phyloP scores from a whole-genome alignment of 1,284 basidiomycete species.

The Afroboletus lepidellus region DNA sequence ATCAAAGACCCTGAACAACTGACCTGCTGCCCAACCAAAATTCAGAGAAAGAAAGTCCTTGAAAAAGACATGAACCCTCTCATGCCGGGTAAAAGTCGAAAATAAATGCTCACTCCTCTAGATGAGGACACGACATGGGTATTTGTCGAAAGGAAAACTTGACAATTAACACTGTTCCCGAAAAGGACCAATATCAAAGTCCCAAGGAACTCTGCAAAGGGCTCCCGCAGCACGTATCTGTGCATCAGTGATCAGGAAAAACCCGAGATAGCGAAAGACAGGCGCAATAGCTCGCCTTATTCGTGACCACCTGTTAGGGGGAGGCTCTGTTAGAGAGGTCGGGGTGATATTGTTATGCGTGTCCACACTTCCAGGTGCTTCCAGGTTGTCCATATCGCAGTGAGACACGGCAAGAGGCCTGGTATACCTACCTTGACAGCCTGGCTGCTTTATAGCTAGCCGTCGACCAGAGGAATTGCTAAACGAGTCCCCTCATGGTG shows the following conservation, averaged over 20 bases:
- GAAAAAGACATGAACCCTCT: conserved; percentile 6
- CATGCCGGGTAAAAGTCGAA: background rate
- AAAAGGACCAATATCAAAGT: conserved; percentile 62
- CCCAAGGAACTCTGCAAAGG: conserved; percentile 64
- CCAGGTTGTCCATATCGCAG: background rate
- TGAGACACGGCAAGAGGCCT: background rate
- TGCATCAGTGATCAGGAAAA: conserved; percentile 12
- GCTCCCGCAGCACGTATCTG: conserved; percentile 52
- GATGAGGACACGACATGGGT: conserved; percentile 45
- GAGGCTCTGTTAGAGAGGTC: background rate
- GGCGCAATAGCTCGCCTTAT: conserved; percentile 41
- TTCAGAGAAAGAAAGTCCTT: conserved; percentile 58
- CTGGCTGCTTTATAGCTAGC: background rate
- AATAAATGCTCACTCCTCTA: conserved; percentile 51
- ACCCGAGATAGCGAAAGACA: background rate
- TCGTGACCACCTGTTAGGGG: conserved; percentile 50
- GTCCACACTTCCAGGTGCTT: background rate
- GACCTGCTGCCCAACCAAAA: conserved; percentile 64
- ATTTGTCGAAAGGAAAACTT: conserved; percentile 54
- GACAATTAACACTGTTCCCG: conserved; percentile 59
- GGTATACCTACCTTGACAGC: background rate
- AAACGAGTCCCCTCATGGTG: background rate
- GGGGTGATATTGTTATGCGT: background rate
- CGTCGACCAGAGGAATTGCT: background rate
- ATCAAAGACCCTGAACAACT: conserved; percentile 10